Evolutionary conservation across 2,329 filamentous ascomycete genomes (phyloP).

Genomic region (Coniosporium uncinatum): DNA sequence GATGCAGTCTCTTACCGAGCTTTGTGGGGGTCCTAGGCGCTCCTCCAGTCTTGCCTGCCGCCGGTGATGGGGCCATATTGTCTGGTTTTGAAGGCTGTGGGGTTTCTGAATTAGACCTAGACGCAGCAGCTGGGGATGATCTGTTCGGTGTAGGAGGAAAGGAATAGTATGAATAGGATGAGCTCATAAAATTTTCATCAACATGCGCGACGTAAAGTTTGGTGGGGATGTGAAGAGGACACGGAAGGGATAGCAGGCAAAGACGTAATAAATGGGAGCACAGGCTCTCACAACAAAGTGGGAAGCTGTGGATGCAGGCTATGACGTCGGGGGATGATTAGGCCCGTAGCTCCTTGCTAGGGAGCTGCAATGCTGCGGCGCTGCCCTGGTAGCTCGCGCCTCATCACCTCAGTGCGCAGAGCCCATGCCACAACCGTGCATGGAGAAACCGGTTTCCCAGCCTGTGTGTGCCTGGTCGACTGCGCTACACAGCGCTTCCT

Average conservation of each 20-base stretch:
- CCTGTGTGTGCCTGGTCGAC: no score
- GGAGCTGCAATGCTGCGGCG: no score
- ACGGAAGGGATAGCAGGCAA: not conserved
- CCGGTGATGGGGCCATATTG: constrained; percentile 42
- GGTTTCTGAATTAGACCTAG: not conserved
- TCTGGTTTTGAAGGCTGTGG: constrained; percentile 1
- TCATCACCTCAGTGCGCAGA: no score
- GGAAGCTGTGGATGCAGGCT: no score
- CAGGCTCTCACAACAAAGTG: not conserved
- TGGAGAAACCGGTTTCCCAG: no score
- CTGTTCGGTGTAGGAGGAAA: constrained; percentile 8
- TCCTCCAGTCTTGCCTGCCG: constrained; percentile 40
- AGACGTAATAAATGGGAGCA: no score
- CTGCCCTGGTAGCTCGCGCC: no score
- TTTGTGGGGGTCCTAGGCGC: constrained; percentile 37
- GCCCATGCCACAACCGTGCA: no score
- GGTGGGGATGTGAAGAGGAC: not conserved
- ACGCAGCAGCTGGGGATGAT: constrained; percentile 2
- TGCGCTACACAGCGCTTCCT: no score
- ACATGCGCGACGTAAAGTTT: not conserved
- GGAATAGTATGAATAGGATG: constrained; percentile 5
- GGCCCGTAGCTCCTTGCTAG: no score
- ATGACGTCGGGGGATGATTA: no score
- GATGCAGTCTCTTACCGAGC: constrained; percentile 35
- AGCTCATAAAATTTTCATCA: constrained; percentile 8